These are phyloP conservation scores for Trapa incisa DNA, from an alignment of 345 rosid genomes.

Conservation along the genomic window DNA sequence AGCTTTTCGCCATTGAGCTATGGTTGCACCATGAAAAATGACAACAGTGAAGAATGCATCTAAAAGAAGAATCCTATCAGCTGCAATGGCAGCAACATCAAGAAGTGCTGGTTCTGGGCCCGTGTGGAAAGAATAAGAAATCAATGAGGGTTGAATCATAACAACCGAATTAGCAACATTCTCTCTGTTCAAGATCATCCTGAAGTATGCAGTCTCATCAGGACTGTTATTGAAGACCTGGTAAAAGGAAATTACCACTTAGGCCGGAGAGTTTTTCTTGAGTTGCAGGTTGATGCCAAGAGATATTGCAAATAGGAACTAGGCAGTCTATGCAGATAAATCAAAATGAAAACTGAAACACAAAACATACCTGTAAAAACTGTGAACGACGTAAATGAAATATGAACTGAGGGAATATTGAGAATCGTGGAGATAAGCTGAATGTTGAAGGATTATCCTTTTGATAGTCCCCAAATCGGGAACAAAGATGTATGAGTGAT, in stretches of 20 bases:
- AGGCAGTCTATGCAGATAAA: neutral
- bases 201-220: constrained; percentile 90
- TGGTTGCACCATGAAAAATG: constrained; percentile 82
- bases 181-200: constrained; percentile 80
- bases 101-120: constrained; percentile 77
- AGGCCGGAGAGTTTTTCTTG: neutral
- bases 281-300: constrained; percentile 1
- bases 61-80: constrained; percentile 74
- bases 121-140: constrained; percentile 84
- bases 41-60: constrained; percentile 80
- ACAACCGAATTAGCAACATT: constrained; percentile 79
- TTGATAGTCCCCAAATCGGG: constrained; percentile 78
- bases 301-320: neutral
- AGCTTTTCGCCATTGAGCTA: constrained; percentile 93
- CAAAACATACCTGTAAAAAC: constrained; percentile 68
- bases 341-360: neutral
- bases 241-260: constrained; percentile 9
- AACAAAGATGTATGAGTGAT: constrained; percentile 69
- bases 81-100: constrained; percentile 81
- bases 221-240: constrained; percentile 98
- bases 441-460: constrained; percentile 74
- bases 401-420: constrained; percentile 78
- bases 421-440: constrained; percentile 65
- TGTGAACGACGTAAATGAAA: constrained; percentile 94
- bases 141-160: constrained; percentile 94